These are phyloP conservation scores for Phytopythium litorale DNA, from an alignment of 352 stramenopile species.

Conservation along the genomic window DNA sequence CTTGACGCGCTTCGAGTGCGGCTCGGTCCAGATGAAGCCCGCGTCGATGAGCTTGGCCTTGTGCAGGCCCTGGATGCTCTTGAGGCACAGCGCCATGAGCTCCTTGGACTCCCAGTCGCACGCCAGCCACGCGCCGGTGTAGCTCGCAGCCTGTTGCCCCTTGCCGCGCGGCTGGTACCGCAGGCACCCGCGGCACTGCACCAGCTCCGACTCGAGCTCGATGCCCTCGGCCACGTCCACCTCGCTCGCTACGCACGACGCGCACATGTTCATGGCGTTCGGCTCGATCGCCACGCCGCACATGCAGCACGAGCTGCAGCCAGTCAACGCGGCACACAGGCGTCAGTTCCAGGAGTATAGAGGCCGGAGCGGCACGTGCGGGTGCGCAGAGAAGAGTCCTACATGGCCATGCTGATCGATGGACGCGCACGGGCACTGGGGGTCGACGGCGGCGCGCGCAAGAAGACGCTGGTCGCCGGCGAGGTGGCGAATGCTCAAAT, in stretches of 20 bases:
- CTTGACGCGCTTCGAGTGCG: slow-evolving; percentile 77
- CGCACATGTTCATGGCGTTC: slow-evolving; percentile 82
- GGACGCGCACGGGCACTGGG: neutral
- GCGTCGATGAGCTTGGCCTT: slow-evolving; percentile 79
- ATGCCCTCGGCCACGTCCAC: slow-evolving; percentile 77
- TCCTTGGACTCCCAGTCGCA: slow-evolving; percentile 74
- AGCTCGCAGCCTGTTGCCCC: slow-evolving; percentile 28
- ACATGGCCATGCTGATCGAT: slow-evolving; percentile 18
- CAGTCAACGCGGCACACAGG: neutral
- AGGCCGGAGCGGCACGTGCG: neutral
- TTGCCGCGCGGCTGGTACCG: slow-evolving; percentile 60
- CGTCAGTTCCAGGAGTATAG: neutral
- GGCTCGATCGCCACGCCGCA: slow-evolving; percentile 66
- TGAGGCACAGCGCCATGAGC: slow-evolving; percentile 75
- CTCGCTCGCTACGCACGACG: slow-evolving; percentile 54
- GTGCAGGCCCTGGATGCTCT: slow-evolving; percentile 54
- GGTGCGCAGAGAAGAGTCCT: neutral
- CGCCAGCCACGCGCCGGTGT: slow-evolving; percentile 39
- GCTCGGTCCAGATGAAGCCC: slow-evolving; percentile 81
- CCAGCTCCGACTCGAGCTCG: slow-evolving; percentile 34
- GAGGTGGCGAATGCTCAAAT: neutral
- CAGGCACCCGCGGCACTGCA: slow-evolving; percentile 65
- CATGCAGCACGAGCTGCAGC: slow-evolving; percentile 43
- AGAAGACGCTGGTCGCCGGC: neutral
- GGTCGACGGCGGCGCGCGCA: neutral